Percentiles rank a stretch among this genome's conserved stretches.
phyloP scores from a whole-genome alignment of 345 rosid species.

The Microthlaspi erraticum region DNA sequence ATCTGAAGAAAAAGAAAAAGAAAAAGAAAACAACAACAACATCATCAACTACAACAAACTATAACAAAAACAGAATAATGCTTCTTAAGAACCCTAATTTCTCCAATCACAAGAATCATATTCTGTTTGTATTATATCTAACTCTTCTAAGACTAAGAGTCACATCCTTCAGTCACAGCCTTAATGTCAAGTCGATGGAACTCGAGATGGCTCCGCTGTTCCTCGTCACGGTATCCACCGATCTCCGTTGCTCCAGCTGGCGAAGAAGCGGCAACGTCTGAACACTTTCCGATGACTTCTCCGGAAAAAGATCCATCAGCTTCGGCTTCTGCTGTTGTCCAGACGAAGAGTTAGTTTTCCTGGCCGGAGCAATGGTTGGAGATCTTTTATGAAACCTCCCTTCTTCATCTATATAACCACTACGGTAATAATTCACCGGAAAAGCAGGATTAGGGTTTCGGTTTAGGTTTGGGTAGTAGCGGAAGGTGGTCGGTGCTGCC shows the following conservation, averaged over 20 bases:
- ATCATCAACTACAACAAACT: background rate
- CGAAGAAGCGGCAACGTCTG: slow-evolving; percentile 33
- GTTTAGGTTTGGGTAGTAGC: background rate
- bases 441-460: slow-evolving; percentile 8
- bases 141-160: too few species aligned
- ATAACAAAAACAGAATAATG: background rate
- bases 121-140: background rate
- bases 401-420: slow-evolving; percentile 9
- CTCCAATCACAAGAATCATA: background rate
- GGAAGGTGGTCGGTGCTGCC: background rate
- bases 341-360: background rate
- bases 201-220: background rate
- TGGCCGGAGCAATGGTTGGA: background rate
- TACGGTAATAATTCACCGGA: slow-evolving; percentile 4
- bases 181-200: slow-evolving; percentile 39
- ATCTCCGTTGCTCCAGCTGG: slow-evolving; percentile 28
- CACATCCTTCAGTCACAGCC: slow-evolving; percentile 22
- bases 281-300: background rate
- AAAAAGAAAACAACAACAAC: background rate
- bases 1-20: background rate
- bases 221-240: background rate
- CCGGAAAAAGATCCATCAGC: slow-evolving; percentile 26
- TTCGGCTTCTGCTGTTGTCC: background rate
- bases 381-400: slow-evolving; percentile 23
- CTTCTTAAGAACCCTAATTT: slow-evolving; percentile 10